These are phyloP conservation scores for Apiotrichum domesticum DNA, from an alignment of 1,284 basidiomycete genomes.

Conservation along the genomic window DNA sequence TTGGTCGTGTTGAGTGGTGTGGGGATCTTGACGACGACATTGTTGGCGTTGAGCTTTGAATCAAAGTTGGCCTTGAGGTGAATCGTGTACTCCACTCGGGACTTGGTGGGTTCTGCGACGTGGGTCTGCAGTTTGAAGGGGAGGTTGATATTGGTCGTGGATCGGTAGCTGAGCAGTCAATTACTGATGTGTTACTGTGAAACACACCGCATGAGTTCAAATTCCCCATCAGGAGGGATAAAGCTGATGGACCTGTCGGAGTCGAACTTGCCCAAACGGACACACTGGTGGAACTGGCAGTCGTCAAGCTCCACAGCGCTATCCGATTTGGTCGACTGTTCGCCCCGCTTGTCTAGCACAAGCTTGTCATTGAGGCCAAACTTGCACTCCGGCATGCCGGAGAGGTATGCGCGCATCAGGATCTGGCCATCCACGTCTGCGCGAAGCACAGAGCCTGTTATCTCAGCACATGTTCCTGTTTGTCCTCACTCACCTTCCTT, in stretches of 20 bases:
- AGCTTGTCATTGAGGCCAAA: conserved; percentile 98
- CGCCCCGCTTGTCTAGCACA: conserved; percentile 75
- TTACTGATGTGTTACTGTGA: neutral
- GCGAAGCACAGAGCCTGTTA: conserved; percentile 74
- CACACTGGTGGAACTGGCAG: conserved; percentile 98
- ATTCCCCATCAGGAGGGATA: conserved; percentile 97
- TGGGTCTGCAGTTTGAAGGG: conserved; percentile 86
- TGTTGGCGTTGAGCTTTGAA: conserved; percentile 85
- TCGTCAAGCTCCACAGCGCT: conserved; percentile 93
- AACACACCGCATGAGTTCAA: conserved; percentile 87
- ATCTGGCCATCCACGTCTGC: conserved; percentile 98
- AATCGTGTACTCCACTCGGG: conserved; percentile 84
- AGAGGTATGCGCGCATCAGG: conserved; percentile 93
- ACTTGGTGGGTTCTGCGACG: conserved; percentile 85
- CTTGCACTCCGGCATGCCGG: conserved; percentile 94
- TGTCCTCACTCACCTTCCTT: conserved; percentile 62
- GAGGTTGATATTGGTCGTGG: conserved; percentile 90
- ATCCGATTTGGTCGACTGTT: conserved; percentile 53
- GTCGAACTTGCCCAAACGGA: conserved; percentile 89
- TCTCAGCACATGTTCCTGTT: neutral
- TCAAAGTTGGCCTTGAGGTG: conserved; percentile 85
- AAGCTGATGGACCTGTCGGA: conserved; percentile 89
- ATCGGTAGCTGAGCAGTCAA: conserved; percentile 65
- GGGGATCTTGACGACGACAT: conserved; percentile 86
- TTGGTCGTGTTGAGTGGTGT: conserved; percentile 90